Percentiles rank a stretch among this genome's conserved stretches.
These are phyloP conservation scores for Clonostachys solani DNA, from an alignment of 2,329 filamentous ascomycete species.

Conservation along the genomic window DNA sequence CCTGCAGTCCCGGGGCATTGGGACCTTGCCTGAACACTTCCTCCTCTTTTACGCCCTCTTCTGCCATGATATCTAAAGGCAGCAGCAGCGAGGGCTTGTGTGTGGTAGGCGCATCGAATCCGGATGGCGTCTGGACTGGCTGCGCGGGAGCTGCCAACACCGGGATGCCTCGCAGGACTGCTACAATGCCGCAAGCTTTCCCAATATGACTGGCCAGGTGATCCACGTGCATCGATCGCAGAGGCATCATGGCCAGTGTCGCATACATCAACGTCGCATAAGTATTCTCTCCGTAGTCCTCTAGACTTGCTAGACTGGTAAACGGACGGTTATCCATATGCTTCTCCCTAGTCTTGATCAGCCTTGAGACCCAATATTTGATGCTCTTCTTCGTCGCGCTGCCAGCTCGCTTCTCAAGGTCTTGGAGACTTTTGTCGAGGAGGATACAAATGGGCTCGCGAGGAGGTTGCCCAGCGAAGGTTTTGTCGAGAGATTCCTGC, in stretches of 20 bases:
- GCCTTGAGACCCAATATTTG: constrained; percentile 70
- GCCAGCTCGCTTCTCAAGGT: constrained; percentile 44
- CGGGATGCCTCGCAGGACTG: constrained; percentile 82
- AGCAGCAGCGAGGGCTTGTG: constrained; percentile 62
- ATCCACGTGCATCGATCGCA: constrained; percentile 80
- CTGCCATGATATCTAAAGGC: constrained; percentile 86
- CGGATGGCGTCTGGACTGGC: constrained; percentile 35
- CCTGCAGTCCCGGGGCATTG: constrained; percentile 73
- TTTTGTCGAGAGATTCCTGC: constrained; percentile 77
- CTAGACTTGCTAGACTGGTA: constrained; percentile 65
- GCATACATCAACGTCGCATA: constrained; percentile 92
- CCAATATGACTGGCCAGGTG: constrained; percentile 94
- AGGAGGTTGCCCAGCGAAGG: constrained; percentile 73
- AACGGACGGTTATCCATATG: constrained; percentile 83
- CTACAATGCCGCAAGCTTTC: constrained; percentile 85
- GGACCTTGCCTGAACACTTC: constrained; percentile 80
- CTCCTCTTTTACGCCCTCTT: constrained; percentile 77
- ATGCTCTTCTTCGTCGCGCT: constrained; percentile 42
- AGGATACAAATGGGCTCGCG: constrained; percentile 89
- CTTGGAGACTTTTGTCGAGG: constrained; percentile 66
- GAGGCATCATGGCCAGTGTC: constrained; percentile 72
- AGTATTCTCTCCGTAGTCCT: constrained; percentile 90
- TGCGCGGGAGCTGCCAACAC: constrained; percentile 73
- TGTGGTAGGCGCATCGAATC: constrained; percentile 26
- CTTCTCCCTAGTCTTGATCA: constrained; percentile 78